These are phyloP conservation scores for Coemansia sp. DNA, from an alignment of 192 early-diverging fungal genomes.

Conservation along the genomic window DNA sequence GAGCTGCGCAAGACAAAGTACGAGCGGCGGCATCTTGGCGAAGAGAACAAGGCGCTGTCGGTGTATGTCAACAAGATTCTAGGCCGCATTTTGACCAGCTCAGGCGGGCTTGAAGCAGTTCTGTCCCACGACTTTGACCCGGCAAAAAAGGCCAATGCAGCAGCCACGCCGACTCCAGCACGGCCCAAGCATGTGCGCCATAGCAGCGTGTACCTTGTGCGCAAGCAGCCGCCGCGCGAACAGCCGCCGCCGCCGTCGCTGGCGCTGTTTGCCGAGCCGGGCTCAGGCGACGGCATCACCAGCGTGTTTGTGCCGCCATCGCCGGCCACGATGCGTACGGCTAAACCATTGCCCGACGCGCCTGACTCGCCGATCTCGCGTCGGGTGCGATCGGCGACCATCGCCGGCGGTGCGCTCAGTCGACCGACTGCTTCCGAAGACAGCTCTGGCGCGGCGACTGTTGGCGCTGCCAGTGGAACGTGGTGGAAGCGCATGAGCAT, in stretches of 20 bases:
- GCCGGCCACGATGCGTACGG: slow-evolving; percentile 19
- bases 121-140: slow-evolving; percentile 53
- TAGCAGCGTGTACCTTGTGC: slow-evolving; percentile 14
- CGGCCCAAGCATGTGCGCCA: slow-evolving; percentile 7
- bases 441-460: slow-evolving; percentile 20
- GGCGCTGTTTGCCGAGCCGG: slow-evolving; percentile 18
- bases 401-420: slow-evolving; percentile 28
- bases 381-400: slow-evolving; percentile 44
- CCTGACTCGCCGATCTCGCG: slow-evolving; percentile 30
- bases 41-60: slow-evolving; percentile 67
- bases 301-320: slow-evolving; percentile 53
- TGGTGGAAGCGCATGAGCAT: slow-evolving; percentile 57
- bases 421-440: not conserved
- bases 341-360: not conserved
- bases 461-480: slow-evolving; percentile 19
- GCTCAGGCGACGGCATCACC: slow-evolving; percentile 51
- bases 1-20: slow-evolving; percentile 57
- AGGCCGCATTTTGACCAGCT: slow-evolving; percentile 68
- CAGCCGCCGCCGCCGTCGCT: slow-evolving; percentile 13
- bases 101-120: slow-evolving; percentile 46
- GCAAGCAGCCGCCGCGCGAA: slow-evolving; percentile 11
- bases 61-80: slow-evolving; percentile 80
- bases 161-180: not conserved
- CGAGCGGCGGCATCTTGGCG: slow-evolving; percentile 60
- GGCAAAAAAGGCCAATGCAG: not conserved